Conservation (phyloP, 2,329 filamentous ascomycete genomes). For the Orbilia ellipsospora region DNA sequence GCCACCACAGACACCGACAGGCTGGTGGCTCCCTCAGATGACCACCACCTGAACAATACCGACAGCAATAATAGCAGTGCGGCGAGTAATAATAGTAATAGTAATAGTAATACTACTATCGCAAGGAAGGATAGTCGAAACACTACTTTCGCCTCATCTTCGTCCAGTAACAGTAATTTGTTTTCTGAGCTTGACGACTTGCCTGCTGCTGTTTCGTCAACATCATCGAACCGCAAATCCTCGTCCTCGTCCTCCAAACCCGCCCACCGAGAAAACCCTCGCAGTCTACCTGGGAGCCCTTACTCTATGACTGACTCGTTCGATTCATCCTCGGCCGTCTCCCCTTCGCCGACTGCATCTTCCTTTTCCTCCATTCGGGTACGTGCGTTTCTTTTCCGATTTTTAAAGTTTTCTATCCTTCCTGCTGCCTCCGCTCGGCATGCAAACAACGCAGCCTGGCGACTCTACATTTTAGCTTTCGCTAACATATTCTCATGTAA, state of each 20-base stretch:
- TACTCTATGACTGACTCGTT: conserved; percentile 54
- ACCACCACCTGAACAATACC: conserved; percentile 19
- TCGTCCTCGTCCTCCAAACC: conserved; percentile 30
- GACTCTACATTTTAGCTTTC: neutral
- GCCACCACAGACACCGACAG: conserved; percentile 4
- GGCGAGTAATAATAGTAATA: too few relatives aligned
- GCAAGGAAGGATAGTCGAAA: conserved; percentile 37
- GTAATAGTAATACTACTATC: neutral
- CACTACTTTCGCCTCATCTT: conserved; percentile 22
- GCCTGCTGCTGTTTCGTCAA: conserved; percentile 18
- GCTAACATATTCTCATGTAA: conserved; percentile 56
- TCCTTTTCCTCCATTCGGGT: conserved; percentile 57
- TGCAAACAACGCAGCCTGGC: conserved; percentile 24
- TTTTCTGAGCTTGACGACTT: conserved; percentile 33
- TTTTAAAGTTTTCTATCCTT: neutral
- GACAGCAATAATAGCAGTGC: too few relatives aligned
- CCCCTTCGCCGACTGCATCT: conserved; percentile 61
- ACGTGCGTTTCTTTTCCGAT: conserved; percentile 14
- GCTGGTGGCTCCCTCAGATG: conserved; percentile 36
- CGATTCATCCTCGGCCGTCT: conserved; percentile 58
- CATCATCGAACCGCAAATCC: conserved; percentile 35
- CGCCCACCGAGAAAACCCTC: conserved; percentile 28
- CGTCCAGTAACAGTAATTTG: conserved; percentile 21
- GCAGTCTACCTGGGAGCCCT: conserved; percentile 45
- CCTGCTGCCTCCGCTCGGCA: conserved; percentile 15